These are phyloP conservation scores for Chaetomium sp. DNA, from an alignment of 2,329 filamentous ascomycete species.

Conservation along the genomic window DNA sequence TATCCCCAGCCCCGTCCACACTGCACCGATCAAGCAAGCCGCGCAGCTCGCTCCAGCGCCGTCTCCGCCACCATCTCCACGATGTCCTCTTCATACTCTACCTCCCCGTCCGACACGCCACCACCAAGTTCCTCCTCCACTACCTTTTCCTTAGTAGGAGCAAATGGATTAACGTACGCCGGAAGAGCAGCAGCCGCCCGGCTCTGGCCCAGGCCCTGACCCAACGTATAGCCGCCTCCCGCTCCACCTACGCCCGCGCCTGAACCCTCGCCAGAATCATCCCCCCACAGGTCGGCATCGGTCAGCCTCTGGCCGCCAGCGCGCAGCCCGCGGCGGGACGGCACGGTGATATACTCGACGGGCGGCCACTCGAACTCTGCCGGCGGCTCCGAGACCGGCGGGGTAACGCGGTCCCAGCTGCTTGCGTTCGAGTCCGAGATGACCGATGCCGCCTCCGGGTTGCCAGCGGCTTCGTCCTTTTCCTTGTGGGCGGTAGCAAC, in stretches of 20 bases:
- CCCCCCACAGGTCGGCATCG: neutral
- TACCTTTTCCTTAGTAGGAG: neutral
- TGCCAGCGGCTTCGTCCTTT: neutral
- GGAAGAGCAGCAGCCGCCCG: neutral
- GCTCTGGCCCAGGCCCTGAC: neutral
- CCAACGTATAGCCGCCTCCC: neutral
- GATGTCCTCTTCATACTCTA: constrained; percentile 26
- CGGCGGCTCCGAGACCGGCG: too few species aligned
- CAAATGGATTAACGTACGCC: neutral
- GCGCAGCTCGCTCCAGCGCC: constrained; percentile 21
- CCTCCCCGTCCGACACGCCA: constrained; percentile 10
- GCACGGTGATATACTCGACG: constrained; percentile 8
- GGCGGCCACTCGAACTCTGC: neutral
- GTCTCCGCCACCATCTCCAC: constrained; percentile 26
- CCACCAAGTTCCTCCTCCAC: neutral
- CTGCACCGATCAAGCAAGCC: neutral
- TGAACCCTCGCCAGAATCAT: neutral
- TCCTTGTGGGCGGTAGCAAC: neutral
- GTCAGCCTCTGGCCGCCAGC: neutral
- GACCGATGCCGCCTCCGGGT: neutral
- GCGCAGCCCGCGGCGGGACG: neutral
- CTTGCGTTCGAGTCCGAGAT: neutral
- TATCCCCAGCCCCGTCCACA: neutral
- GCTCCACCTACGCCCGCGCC: neutral
- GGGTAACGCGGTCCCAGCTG: constrained; percentile 3